Percentiles rank a stretch among this genome's conserved stretches.
These are phyloP conservation scores for Claviceps cyperi DNA, from an alignment of 2,329 filamentous ascomycete species.

Conservation along the genomic window DNA sequence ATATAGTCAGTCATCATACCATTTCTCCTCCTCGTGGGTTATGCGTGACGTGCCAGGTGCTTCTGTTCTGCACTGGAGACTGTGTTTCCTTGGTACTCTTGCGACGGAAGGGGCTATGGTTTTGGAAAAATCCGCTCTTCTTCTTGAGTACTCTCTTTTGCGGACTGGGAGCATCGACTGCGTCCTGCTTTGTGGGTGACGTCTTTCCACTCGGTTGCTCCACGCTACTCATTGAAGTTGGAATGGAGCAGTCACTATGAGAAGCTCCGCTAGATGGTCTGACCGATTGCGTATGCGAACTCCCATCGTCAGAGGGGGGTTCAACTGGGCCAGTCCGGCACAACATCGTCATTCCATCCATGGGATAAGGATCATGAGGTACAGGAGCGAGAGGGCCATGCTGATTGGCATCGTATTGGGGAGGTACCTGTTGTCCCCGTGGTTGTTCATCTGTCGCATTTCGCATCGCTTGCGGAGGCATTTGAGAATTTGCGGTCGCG, in stretches of 20 bases:
- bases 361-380: conserved; percentile 85
- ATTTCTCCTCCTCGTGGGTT: conserved; percentile 8
- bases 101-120: conserved; percentile 79
- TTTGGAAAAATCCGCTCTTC: conserved; percentile 82
- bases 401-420: conserved; percentile 35
- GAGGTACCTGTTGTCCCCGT: conserved; percentile 10
- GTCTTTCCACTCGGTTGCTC: conserved; percentile 61
- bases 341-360: conserved; percentile 95
- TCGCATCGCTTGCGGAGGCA: conserved; percentile 8
- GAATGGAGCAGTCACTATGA: conserved; percentile 79
- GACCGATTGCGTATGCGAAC: conserved; percentile 38
- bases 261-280: conserved; percentile 77
- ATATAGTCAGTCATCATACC: not conserved
- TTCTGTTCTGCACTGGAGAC: conserved; percentile 29
- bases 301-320: conserved; percentile 44
- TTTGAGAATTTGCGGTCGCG: conserved; percentile 37
- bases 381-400: conserved; percentile 49
- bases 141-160: conserved; percentile 56
- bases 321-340: conserved; percentile 61
- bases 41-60: conserved; percentile 41
- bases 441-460: conserved; percentile 10
- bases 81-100: conserved; percentile 70
- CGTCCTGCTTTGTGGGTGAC: conserved; percentile 57
- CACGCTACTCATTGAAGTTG: conserved; percentile 76
- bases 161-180: conserved; percentile 31